Conservation (phyloP, 2,329 filamentous ascomycete species). For the Pseudogymnoascus sp. region DNA sequence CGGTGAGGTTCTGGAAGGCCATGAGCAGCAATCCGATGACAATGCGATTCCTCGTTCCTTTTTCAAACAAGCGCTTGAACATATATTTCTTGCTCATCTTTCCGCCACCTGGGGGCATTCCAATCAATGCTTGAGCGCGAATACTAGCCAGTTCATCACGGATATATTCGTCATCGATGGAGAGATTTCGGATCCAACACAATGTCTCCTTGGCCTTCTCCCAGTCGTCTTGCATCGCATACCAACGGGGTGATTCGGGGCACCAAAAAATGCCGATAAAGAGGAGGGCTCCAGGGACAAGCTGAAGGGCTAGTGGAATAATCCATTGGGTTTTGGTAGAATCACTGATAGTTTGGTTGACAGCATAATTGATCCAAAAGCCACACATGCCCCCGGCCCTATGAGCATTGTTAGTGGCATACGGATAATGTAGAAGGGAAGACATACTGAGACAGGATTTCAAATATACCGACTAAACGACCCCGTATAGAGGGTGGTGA, state of each 20-base stretch:
- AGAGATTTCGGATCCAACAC: conserved; percentile 40
- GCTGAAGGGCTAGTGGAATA: conserved; percentile 38
- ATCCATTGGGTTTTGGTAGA: conserved; percentile 36
- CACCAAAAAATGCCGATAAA: conserved; percentile 25
- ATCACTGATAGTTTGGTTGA: conserved; percentile 32
- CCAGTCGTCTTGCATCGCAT: conserved; percentile 22
- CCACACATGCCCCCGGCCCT: conserved; percentile 29
- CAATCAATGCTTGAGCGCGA: conserved; percentile 38
- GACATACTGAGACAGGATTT: conserved; percentile 40
- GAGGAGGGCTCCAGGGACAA: conserved; percentile 33
- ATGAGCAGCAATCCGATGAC: conserved; percentile 38
- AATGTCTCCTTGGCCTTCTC: conserved; percentile 37
- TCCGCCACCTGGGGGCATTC: conserved; percentile 33
- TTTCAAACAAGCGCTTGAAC: conserved; percentile 21
- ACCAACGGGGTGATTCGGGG: conserved; percentile 29
- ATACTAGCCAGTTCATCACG: conserved; percentile 46
- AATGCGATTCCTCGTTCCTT: conserved; percentile 71
- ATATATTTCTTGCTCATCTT: conserved; percentile 2
- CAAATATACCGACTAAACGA: conserved; percentile 42
- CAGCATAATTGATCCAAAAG: conserved; percentile 39
- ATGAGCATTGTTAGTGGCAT: conserved; percentile 33
- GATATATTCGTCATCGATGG: conserved; percentile 37
- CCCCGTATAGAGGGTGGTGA: conserved; percentile 41
- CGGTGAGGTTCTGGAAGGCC: conserved; percentile 21
- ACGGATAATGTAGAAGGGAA: conserved; percentile 33